Conservation (phyloP, 1,284 basidiomycete species). For the Tremellales sp. region DNA sequence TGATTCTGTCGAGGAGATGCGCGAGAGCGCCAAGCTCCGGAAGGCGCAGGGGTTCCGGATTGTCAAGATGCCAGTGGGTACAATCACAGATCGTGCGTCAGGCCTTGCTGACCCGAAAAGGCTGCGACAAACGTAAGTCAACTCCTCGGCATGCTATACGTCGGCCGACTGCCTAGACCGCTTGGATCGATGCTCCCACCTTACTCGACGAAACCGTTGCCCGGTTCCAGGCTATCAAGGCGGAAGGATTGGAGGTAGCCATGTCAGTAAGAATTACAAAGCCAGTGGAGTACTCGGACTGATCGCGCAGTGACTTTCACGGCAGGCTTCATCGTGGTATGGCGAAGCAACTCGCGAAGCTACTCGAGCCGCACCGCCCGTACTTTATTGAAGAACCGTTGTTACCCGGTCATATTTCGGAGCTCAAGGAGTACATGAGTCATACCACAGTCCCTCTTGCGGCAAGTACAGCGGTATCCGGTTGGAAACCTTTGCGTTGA, state of each 20-base stretch:
- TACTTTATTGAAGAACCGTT: constrained; percentile 67
- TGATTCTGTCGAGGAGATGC: constrained; percentile 58
- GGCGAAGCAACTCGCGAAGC: constrained; percentile 62
- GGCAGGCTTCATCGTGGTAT: constrained; percentile 61
- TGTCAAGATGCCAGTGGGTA: constrained; percentile 59
- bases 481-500: too few species aligned
- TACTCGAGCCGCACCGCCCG: constrained; percentile 58
- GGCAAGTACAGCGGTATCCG: too few species aligned
- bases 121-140: constrained; percentile 14
- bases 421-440: constrained; percentile 26
- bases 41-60: constrained; percentile 63
- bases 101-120: too few species aligned
- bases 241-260: constrained; percentile 58
- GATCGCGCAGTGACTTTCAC: constrained; percentile 41
- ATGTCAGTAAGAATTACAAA: too few species aligned
- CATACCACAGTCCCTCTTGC: constrained; percentile 41
- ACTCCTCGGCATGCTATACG: constrained; percentile 51
- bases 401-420: constrained; percentile 8
- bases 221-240: constrained; percentile 56
- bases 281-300: too few species aligned
- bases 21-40: constrained; percentile 54
- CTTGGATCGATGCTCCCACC: constrained; percentile 43
- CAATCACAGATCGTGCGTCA: too few species aligned
- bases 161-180: too few species aligned
- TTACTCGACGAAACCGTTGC: constrained; percentile 54